Evolutionary conservation across 2,329 filamentous ascomycete genomes (phyloP).

Genomic region (Bipolaris gigantea): DNA sequence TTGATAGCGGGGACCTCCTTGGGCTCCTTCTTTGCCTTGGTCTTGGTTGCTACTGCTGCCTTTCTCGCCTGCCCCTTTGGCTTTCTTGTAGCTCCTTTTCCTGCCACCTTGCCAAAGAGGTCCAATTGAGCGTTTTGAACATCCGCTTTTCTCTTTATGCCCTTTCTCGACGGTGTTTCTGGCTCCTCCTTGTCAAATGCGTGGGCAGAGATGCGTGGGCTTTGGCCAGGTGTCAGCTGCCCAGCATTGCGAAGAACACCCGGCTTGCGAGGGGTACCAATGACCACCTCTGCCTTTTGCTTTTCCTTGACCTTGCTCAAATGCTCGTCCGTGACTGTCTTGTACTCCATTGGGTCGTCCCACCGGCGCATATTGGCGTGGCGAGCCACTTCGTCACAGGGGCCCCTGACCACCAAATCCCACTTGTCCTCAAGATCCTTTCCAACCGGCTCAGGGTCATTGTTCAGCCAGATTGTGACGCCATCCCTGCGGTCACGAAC

Average conservation of each 20-base stretch:
- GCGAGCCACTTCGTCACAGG: slow-evolving; percentile 83
- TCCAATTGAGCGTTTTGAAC: slow-evolving; percentile 27
- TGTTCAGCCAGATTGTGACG: slow-evolving; percentile 92
- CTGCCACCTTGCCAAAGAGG: slow-evolving; percentile 25
- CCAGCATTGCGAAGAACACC: slow-evolving; percentile 34
- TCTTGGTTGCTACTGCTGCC: slow-evolving; percentile 20
- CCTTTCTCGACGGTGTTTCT: slow-evolving; percentile 38
- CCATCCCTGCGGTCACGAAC: slow-evolving; percentile 82
- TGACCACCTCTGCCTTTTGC: slow-evolving; percentile 37
- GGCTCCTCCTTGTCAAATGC: slow-evolving; percentile 28
- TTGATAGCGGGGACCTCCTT: slow-evolving; percentile 31
- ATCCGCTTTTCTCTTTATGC: slow-evolving; percentile 37
- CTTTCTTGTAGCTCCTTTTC: slow-evolving; percentile 30
- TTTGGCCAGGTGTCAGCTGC: slow-evolving; percentile 42
- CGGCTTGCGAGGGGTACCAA: slow-evolving; percentile 38
- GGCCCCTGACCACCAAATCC: slow-evolving; percentile 85
- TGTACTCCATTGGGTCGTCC: slow-evolving; percentile 52
- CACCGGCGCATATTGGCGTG: slow-evolving; percentile 65
- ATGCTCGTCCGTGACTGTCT: slow-evolving; percentile 42
- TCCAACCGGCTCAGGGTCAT: slow-evolving; percentile 78
- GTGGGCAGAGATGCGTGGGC: slow-evolving; percentile 37
- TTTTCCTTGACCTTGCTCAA: slow-evolving; percentile 36
- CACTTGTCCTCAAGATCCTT: slow-evolving; percentile 89
- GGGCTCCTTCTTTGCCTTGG: slow-evolving; percentile 30
- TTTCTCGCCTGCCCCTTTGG: slow-evolving; percentile 37